Conservation (phyloP, 1,284 basidiomycete species). For the Apiotrichum brassicae region DNA sequence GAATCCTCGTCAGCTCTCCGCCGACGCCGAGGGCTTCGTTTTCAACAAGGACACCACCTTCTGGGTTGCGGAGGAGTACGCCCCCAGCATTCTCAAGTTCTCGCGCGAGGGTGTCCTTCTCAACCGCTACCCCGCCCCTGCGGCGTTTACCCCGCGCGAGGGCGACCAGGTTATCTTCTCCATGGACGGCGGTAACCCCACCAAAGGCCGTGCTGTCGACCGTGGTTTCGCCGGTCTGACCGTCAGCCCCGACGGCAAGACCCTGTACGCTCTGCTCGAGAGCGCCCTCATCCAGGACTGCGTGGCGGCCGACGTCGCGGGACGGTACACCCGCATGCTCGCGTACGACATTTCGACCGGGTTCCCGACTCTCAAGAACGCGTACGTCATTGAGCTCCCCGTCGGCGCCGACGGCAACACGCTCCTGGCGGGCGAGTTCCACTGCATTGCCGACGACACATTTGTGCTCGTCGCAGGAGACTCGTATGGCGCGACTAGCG, state of each 20-base stretch:
- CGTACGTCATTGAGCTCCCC: conserved; percentile 39
- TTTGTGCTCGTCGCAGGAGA: conserved; percentile 43
- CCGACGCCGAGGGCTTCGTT: conserved; percentile 61
- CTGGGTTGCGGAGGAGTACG: conserved; percentile 64
- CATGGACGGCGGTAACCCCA: conserved; percentile 49
- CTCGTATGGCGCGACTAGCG: conserved; percentile 25
- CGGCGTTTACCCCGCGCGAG: conserved; percentile 52
- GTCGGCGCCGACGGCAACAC: conserved; percentile 34
- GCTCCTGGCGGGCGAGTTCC: conserved; percentile 31
- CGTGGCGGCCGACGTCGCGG: conserved; percentile 14
- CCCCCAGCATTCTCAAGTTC: conserved; percentile 60
- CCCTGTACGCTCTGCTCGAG: conserved; percentile 40
- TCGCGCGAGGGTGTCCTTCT: conserved; percentile 51
- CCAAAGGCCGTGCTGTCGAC: conserved; percentile 52
- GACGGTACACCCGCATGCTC: conserved; percentile 30
- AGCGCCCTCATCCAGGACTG: conserved; percentile 36
- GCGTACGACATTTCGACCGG: conserved; percentile 24
- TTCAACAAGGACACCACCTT: conserved; percentile 57
- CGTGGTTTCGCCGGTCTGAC: conserved; percentile 49
- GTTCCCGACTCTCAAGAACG: conserved; percentile 19
- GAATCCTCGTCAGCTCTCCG: conserved; percentile 50
- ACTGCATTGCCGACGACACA: conserved; percentile 22
- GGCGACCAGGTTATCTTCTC: conserved; percentile 50
- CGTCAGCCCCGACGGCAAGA: conserved; percentile 28
- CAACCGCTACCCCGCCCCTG: conserved; percentile 57